Conservation (phyloP, 768 basidiomycete genomes). For the Lenzites betulinus region DNA sequence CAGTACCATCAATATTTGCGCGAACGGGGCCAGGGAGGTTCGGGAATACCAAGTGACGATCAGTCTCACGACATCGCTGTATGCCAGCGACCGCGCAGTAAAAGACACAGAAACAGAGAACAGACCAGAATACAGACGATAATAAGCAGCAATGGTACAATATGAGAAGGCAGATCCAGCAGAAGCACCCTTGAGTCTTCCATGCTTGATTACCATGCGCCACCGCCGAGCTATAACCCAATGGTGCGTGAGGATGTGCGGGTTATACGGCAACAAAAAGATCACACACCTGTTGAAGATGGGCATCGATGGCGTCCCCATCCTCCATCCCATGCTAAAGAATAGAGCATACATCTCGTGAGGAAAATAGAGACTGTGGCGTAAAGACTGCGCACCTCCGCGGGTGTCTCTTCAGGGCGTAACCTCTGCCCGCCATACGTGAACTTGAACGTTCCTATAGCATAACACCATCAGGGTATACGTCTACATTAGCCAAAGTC, state of each 20-base stretch:
- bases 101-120: not conserved
- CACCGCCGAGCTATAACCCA: constrained; percentile 14
- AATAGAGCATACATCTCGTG: not conserved
- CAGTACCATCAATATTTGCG: too few relatives aligned
- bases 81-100: too few relatives aligned
- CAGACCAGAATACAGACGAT: constrained; percentile 3
- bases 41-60: too few relatives aligned
- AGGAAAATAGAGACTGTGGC: constrained; percentile 2
- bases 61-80: too few relatives aligned
- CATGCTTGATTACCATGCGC: not conserved
- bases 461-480: not conserved
- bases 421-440: constrained; percentile 56
- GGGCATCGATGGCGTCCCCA: constrained; percentile 62
- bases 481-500: not conserved
- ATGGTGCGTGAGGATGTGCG: not conserved
- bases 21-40: too few relatives aligned
- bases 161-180: constrained; percentile 6
- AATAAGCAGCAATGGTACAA: constrained; percentile 1
- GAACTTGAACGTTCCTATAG: constrained; percentile 64
- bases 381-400: constrained; percentile 40
- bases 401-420: constrained; percentile 51
- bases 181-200: not conserved
- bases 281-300: constrained; percentile 54
- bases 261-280: not conserved
- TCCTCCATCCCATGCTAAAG: constrained; percentile 61